These are phyloP conservation scores for Exophiala sideris DNA, from an alignment of 2,329 filamentous ascomycete genomes.

Conservation along the genomic window DNA sequence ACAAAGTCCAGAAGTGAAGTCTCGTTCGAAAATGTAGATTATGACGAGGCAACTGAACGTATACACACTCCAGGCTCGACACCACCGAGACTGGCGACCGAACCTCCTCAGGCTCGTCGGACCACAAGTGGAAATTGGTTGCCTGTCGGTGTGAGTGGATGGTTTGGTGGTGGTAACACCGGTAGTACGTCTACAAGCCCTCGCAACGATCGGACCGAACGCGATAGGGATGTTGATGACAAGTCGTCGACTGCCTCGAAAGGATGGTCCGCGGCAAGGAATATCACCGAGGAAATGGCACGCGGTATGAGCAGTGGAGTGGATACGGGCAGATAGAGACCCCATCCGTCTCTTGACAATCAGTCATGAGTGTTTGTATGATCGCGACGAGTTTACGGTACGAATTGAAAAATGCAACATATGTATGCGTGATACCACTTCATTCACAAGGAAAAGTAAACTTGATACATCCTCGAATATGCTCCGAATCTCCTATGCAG, in stretches of 20 bases:
- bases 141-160: conserved; percentile 19
- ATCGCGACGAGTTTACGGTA: no score
- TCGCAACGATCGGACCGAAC: conserved; percentile 7
- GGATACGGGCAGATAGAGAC: conserved; percentile 3
- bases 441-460: no score
- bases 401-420: no score
- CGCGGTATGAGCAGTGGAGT: conserved; percentile 20
- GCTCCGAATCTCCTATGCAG: no score
- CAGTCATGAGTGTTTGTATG: no score
- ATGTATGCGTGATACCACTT: no score
- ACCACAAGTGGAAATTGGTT: conserved; percentile 27
- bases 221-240: conserved; percentile 2
- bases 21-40: conserved; percentile 86
- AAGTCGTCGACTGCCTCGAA: conserved; percentile 5
- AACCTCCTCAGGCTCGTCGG: conserved; percentile 8
- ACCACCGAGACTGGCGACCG: conserved; percentile 4
- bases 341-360: no score
- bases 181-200: neutral
- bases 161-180: conserved; percentile 19
- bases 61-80: conserved; percentile 11
- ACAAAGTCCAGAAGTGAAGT: conserved; percentile 76
- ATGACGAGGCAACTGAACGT: conserved; percentile 61
- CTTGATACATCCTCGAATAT: no score
- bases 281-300: conserved; percentile 27
- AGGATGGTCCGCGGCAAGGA: conserved; percentile 23